Base-by-base conservation (phyloP, 495 filamentous ascomycete genomes). In the Podospora pseudocomata region DNA sequence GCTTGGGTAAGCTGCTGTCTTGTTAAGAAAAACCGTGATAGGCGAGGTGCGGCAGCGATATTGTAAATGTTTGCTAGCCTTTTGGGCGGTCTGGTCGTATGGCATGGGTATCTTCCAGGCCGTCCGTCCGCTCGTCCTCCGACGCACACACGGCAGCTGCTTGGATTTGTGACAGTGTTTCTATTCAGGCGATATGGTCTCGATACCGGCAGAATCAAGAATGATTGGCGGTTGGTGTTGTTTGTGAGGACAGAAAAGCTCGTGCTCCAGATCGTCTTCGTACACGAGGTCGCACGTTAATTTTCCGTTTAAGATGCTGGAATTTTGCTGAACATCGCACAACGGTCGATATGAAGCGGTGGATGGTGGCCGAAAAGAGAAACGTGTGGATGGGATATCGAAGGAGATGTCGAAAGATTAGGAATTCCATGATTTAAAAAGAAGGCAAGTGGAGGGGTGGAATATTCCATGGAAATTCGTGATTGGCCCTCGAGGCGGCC, bases 201-300 rank as follows among this genome's bases (percentile, higher is more conserved):
- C 69, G 72, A 70, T 75, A 70, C 65, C 71, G 71, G 67, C 65
- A 67, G 62, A 71, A 69, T 67, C 60, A 73, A 67, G 62, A 71
- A 69, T 67, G 63, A 73, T 67, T 69, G 66, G 67, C 70, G 68
- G 72, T 58, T 72, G 65, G 34, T 30, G 32, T 16, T 23, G 34
- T 49, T 63, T 63, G 61, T 26, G 11, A 61, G 59, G 4, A 61
- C 9, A 61, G 20, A 28, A 30, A n/a, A 27, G 23, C 53, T 67
- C 20, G 63, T 58, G 61, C 62, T 68, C 56, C 63, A 64, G 61
- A 61, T 39, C 56, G 7, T 32, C 30, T 32, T 20, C 32, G 28
- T 4, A 49, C 32, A 63, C 61, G 61, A 63, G 61, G 61, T 63
- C 5, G 20, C 61, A 63, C 61, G 34, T 19, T 32, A 19, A 63